phyloP scores from a whole-genome alignment of 1,284 basidiomycete genomes.

The Moesziomyces sp. region DNA sequence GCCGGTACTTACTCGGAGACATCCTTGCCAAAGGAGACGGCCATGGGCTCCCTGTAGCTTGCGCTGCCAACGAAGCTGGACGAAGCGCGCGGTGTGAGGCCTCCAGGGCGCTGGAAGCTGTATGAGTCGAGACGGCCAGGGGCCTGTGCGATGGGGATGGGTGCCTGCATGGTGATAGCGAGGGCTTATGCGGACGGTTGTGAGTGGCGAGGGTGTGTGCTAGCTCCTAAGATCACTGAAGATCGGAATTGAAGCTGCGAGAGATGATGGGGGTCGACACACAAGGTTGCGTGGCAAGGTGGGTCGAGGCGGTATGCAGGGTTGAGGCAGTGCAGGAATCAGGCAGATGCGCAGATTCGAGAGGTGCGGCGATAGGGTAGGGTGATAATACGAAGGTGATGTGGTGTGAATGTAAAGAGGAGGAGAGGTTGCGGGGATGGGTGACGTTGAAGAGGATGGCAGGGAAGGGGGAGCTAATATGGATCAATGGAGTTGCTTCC shows the following conservation, averaged over 20 bases:
- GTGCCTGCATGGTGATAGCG: slow-evolving; percentile 44
- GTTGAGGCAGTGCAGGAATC: too few relatives aligned
- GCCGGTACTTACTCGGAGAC: slow-evolving; percentile 60
- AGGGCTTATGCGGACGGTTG: slow-evolving; percentile 1
- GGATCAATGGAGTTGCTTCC: slow-evolving; percentile 27
- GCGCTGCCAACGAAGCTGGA: slow-evolving; percentile 54
- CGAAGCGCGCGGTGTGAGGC: slow-evolving; percentile 42
- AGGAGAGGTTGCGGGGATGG: slow-evolving; percentile 3
- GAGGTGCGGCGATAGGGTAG: neutral
- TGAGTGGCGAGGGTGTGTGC: neutral
- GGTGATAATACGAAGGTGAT: slow-evolving; percentile 10
- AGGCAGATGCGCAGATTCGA: neutral
- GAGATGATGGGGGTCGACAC: too few relatives aligned
- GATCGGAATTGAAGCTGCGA: too few relatives aligned
- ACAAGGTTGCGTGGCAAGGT: too few relatives aligned
- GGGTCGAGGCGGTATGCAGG: too few relatives aligned
- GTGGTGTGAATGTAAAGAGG: slow-evolving; percentile 8
- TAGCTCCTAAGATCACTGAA: neutral
- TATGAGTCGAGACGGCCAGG: slow-evolving; percentile 40
- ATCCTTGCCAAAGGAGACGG: slow-evolving; percentile 62
- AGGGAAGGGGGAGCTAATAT: slow-evolving; percentile 13
- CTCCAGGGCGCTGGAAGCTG: slow-evolving; percentile 44
- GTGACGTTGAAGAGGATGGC: slow-evolving; percentile 6
- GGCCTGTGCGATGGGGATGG: slow-evolving; percentile 46
- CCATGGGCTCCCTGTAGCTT: slow-evolving; percentile 63